Evolutionary conservation across 129 eudicot species (phyloP).

Genomic region (Logfia minima): DNA sequence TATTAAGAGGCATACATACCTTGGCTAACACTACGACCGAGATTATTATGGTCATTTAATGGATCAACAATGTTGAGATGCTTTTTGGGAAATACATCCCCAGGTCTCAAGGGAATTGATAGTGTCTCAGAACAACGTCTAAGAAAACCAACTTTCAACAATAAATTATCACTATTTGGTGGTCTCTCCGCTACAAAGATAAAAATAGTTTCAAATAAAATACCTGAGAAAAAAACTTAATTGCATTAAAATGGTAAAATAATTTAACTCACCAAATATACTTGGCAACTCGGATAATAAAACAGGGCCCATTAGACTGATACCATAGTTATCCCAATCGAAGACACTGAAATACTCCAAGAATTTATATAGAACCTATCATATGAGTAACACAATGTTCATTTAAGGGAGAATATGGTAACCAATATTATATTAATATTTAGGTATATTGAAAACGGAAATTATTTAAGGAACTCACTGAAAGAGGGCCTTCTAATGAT

Average conservation of each 20-base stretch:
- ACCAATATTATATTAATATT: not conserved
- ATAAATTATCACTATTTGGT: conserved; percentile 45
- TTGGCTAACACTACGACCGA: conserved; percentile 94
- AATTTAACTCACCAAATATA: conserved; percentile 52
- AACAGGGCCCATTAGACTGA: conserved; percentile 76
- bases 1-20: conserved; percentile 52
- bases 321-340: conserved; percentile 83
- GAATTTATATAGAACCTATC: conserved; percentile 81
- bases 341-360: conserved; percentile 95
- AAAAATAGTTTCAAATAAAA: not conserved
- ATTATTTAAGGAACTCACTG: conserved; percentile 54
- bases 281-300: conserved; percentile 77
- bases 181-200: conserved; percentile 67
- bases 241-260: not conserved
- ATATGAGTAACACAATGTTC: conserved; percentile 27
- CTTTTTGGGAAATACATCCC: conserved; percentile 49
- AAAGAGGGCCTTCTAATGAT: conserved; percentile 73
- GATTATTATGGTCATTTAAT: conserved; percentile 71
- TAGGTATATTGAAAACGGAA: not conserved
- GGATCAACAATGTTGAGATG: conserved; percentile 91
- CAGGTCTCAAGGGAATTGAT: conserved; percentile 55
- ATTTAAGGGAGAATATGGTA: conserved; percentile 22
- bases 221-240: not conserved
- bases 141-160: conserved; percentile 61
- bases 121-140: conserved; percentile 56